Evolutionary conservation across 139 green algal genomes (phyloP).

Genomic region (Auxenochlorella pyrenoidosa): DNA sequence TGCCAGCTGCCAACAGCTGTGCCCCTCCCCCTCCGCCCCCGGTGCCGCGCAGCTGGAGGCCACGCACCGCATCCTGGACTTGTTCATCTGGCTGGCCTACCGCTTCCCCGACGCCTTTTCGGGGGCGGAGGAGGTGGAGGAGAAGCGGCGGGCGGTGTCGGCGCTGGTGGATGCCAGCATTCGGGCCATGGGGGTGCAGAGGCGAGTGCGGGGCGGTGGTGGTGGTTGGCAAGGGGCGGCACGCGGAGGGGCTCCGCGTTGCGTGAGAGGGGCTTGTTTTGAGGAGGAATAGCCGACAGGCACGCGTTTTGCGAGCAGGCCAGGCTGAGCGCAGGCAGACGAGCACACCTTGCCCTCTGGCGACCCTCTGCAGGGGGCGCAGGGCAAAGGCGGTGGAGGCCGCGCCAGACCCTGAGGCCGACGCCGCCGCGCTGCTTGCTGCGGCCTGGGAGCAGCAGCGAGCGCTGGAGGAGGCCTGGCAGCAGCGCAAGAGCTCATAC

Average conservation of each 20-base stretch:
- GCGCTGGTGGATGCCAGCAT: slow-evolving; percentile 53
- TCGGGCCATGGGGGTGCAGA: slow-evolving; percentile 25
- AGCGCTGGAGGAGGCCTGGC: not conserved
- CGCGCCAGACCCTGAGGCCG: not conserved
- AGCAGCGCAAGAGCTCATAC: slow-evolving; percentile 6
- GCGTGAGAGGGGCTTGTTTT: too few relatives aligned
- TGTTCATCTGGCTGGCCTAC: slow-evolving; percentile 75
- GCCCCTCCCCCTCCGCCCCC: not conserved
- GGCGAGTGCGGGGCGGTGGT: not conserved
- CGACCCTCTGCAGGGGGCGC: not conserved
- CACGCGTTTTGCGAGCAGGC: too few relatives aligned
- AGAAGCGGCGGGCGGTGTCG: slow-evolving; percentile 12
- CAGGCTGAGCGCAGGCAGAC: too few relatives aligned
- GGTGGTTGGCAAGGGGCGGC: too few relatives aligned
- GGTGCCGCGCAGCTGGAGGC: slow-evolving; percentile 55
- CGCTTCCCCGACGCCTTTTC: slow-evolving; percentile 61
- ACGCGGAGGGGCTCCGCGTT: too few relatives aligned
- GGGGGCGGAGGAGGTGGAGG: slow-evolving; percentile 42
- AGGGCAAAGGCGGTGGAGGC: not conserved
- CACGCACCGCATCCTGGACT: slow-evolving; percentile 2
- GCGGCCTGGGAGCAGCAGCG: not conserved
- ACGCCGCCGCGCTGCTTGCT: not conserved
- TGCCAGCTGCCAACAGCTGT: not conserved
- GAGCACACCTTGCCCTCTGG: not conserved
- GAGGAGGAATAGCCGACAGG: too few relatives aligned